A percentile compares a stretch with the other conserved stretches of the same genome.
Conservation (phyloP, 2,329 filamentous ascomycete genomes). For the Leptographium radiaticola region DNA sequence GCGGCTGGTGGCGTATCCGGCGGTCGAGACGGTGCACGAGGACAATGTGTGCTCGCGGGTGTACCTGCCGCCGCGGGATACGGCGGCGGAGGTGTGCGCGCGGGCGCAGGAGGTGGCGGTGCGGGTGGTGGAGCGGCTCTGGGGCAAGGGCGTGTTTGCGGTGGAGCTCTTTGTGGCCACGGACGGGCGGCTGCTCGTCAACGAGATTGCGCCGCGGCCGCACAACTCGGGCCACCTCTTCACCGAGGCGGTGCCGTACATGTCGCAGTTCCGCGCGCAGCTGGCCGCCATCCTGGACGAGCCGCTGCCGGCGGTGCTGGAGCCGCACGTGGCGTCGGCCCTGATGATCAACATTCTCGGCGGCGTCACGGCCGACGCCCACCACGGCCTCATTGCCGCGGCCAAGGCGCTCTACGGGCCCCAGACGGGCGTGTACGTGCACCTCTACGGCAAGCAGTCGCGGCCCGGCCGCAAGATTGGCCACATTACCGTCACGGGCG, state of each 20-base stretch:
- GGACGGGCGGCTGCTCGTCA: slow-evolving; percentile 60
- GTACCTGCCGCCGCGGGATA: slow-evolving; percentile 58
- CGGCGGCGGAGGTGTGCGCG: slow-evolving; percentile 45
- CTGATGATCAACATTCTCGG: slow-evolving; percentile 79
- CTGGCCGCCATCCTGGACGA: slow-evolving; percentile 69
- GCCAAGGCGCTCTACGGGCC: slow-evolving; percentile 29
- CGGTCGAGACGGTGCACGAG: slow-evolving; percentile 89
- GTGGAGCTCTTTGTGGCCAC: slow-evolving; percentile 88
- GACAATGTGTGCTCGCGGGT: slow-evolving; percentile 91
- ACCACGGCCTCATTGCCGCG: slow-evolving; percentile 36
- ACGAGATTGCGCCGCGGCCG: slow-evolving; percentile 69
- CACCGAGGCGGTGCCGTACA: slow-evolving; percentile 76
- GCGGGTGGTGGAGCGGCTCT: slow-evolving; percentile 65
- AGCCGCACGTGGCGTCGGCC: slow-evolving; percentile 44
- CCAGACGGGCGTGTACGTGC: slow-evolving; percentile 45
- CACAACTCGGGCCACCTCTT: slow-evolving; percentile 95
- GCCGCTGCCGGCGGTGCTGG: slow-evolving; percentile 38
- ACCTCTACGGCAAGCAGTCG: slow-evolving; percentile 85
- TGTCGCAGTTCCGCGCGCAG: slow-evolving; percentile 87
- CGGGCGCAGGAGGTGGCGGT: slow-evolving; percentile 65
- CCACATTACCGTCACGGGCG: slow-evolving; percentile 71
- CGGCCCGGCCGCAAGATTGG: slow-evolving; percentile 89
- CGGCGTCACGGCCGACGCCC: slow-evolving; percentile 50
- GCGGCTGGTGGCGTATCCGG: slow-evolving; percentile 60
- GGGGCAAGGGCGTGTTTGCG: slow-evolving; percentile 86